phyloP scores from a whole-genome alignment of 2,329 filamentous ascomycete species.

The Cordyceps cateniannulata region DNA sequence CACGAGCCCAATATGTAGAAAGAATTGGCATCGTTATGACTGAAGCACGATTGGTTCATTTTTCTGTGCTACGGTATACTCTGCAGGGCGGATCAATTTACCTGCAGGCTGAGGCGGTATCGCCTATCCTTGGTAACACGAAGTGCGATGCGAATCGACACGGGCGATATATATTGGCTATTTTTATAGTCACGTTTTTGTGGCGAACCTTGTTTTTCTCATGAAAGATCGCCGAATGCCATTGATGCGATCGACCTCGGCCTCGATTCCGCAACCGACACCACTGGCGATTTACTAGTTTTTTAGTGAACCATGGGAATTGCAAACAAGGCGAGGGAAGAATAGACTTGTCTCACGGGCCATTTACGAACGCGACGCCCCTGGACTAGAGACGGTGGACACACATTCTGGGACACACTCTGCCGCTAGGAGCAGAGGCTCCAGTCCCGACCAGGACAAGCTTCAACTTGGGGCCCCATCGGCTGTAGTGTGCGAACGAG shows the following conservation, averaged over 20 bases:
- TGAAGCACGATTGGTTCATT: not conserved
- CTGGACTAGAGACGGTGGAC: conserved; percentile 3
- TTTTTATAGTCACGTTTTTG: not conserved
- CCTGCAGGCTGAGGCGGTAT: not conserved
- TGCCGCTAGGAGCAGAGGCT: not conserved
- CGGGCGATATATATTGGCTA: not conserved
- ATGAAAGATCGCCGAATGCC: not conserved
- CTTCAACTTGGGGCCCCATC: not conserved
- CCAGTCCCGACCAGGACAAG: conserved; percentile 4
- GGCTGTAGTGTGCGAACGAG: not conserved
- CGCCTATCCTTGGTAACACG: not conserved
- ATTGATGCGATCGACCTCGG: not conserved
- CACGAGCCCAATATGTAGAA: not conserved
- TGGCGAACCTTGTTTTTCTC: too few species aligned
- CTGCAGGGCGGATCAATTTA: not conserved
- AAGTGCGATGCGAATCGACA: not conserved
- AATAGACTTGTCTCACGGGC: not conserved
- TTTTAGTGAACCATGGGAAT: too few species aligned
- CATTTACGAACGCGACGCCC: conserved; percentile 6
- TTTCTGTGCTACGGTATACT: not conserved
- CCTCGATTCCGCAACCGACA: conserved; percentile 4
- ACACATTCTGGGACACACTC: not conserved
- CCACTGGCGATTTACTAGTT: too few species aligned
- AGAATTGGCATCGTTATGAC: not conserved
- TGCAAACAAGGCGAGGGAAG: not conserved